Conservation (phyloP, 805 yeast species). For the Suhomyces emberorum region DNA sequence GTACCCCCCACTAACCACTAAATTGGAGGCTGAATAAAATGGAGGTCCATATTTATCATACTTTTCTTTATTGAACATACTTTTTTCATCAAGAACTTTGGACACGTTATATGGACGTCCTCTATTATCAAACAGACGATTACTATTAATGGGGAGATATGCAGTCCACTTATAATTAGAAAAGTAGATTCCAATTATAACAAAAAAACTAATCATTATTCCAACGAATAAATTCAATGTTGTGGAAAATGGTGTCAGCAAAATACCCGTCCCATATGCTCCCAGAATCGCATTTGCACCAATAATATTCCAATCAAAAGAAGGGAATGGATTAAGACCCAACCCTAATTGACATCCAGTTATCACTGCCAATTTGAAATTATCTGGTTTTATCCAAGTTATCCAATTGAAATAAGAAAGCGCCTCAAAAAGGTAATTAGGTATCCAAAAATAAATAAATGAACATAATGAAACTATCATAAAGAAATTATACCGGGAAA, state of each 20-base stretch:
- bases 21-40: constrained; percentile 26
- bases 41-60: constrained; percentile 27
- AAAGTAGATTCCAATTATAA: constrained; percentile 24
- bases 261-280: constrained; percentile 15
- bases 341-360: constrained; percentile 47
- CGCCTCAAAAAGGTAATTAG: constrained; percentile 40
- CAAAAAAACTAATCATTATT: constrained; percentile 16
- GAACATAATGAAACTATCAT: constrained; percentile 13
- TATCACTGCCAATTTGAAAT: constrained; percentile 44
- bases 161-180: constrained; percentile 27
- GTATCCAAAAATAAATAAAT: constrained; percentile 38
- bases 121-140: constrained; percentile 21
- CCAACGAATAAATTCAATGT: constrained; percentile 21
- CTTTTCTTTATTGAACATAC: constrained; percentile 17
- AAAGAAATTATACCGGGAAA: constrained; percentile 26
- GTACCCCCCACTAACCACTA: constrained; percentile 26
- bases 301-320: constrained; percentile 51
- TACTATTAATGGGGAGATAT: constrained; percentile 23
- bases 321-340: constrained; percentile 52
- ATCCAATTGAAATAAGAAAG: constrained; percentile 51
- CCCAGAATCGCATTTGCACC: constrained; percentile 8
- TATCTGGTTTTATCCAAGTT: constrained; percentile 54
- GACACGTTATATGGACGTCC: constrained; percentile 19
- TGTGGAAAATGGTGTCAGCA: constrained; percentile 21
- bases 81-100: not conserved